Conservation (phyloP, 2,329 filamentous ascomycete genomes). For the Endocalyx cinctus region DNA sequence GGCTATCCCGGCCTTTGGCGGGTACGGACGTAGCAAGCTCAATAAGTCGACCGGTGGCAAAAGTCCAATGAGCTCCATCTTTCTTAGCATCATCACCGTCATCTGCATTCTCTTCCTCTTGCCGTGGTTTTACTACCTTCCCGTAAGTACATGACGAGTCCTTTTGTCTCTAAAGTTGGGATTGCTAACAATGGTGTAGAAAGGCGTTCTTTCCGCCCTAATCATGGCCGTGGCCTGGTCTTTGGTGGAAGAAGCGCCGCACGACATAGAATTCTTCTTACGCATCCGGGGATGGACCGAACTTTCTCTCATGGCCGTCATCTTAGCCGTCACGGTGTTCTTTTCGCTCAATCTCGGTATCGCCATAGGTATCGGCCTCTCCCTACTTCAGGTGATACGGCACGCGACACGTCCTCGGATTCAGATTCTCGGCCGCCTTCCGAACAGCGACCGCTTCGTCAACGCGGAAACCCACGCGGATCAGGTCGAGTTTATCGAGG, state of each 20-base stretch:
- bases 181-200: conserved; percentile 45
- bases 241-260: conserved; percentile 89
- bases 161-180: not conserved
- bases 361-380: conserved; percentile 87
- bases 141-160: conserved; percentile 62
- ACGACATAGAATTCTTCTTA: conserved; percentile 87
- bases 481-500: conserved; percentile 81
- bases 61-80: conserved; percentile 89
- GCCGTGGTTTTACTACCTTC: conserved; percentile 91
- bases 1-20: conserved; percentile 89
- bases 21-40: conserved; percentile 93
- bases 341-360: conserved; percentile 93
- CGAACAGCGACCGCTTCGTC: conserved; percentile 77
- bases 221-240: conserved; percentile 94
- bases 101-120: conserved; percentile 77
- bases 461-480: conserved; percentile 74
- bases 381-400: conserved; percentile 81
- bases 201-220: conserved; percentile 89
- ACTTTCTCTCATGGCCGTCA: conserved; percentile 79
- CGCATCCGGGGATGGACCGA: conserved; percentile 83
- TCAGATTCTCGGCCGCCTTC: conserved; percentile 88
- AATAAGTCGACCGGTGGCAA: conserved; percentile 88
- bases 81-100: conserved; percentile 78
- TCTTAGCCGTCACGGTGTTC: conserved; percentile 88
- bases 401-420: conserved; percentile 91